A percentile compares a stretch with the other conserved stretches of the same genome.
Evolutionary conservation across 257 asterid species (phyloP).

Genomic region (Solanum microdontum): DNA sequence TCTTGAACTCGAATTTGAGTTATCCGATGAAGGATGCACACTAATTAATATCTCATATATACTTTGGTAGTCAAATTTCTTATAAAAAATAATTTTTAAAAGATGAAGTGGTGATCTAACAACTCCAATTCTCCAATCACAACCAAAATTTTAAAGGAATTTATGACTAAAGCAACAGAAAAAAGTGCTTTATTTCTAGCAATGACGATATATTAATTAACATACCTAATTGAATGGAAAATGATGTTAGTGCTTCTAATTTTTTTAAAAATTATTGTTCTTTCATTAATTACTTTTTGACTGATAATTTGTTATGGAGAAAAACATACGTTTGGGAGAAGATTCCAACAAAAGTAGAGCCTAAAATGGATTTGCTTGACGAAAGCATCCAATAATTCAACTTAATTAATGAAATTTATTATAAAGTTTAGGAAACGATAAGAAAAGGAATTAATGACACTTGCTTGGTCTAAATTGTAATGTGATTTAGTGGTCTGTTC

Average conservation of each 20-base stretch:
- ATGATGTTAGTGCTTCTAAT: neutral
- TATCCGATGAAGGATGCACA: neutral
- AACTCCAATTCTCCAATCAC: neutral
- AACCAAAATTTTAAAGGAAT: neutral
- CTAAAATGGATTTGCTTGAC: neutral
- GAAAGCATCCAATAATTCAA: neutral
- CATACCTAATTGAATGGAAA: neutral
- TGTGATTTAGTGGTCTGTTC: constrained; percentile 1
- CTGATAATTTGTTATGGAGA: neutral
- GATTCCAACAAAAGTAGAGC: neutral
- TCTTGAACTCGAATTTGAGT: neutral
- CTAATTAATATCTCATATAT: neutral
- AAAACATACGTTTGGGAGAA: neutral
- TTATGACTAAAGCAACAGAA: neutral
- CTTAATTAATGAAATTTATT: neutral
- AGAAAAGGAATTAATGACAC: neutral
- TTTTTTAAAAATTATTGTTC: neutral
- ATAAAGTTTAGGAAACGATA: neutral
- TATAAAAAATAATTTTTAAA: neutral
- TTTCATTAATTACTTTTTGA: neutral
- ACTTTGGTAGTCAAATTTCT: neutral
- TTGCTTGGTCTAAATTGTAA: neutral
- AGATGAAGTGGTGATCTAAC: neutral
- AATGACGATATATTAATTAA: neutral
- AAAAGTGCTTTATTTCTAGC: neutral